Evolutionary conservation across 192 early-diverging fungal species (phyloP).

Genomic region (Rhizoclosmatium sp.): DNA sequence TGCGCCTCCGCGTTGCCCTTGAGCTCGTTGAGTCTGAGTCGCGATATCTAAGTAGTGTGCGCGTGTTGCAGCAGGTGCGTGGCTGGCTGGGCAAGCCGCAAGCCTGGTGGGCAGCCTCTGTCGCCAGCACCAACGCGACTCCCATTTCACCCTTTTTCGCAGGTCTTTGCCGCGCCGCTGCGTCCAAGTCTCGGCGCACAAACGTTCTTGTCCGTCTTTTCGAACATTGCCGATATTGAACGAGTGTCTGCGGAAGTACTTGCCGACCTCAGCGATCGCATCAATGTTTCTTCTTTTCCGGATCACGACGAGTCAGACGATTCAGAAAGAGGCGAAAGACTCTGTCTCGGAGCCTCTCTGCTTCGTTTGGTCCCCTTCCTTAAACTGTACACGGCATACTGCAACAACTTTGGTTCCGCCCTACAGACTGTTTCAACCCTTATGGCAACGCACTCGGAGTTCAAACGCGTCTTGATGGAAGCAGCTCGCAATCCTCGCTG

Average conservation of each 20-base stretch:
- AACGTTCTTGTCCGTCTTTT: neutral
- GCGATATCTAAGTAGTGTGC: constrained; percentile 6
- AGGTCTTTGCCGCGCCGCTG: neutral
- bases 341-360: neutral
- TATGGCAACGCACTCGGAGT: neutral
- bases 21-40: constrained; percentile 24
- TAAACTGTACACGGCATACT: constrained; percentile 25
- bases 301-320: neutral
- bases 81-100: neutral
- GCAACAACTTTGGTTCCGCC: constrained; percentile 10
- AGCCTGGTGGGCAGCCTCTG: too few species aligned
- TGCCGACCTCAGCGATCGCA: neutral
- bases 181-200: neutral
- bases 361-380: constrained; percentile 14
- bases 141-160: neutral
- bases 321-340: neutral
- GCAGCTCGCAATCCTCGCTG: neutral
- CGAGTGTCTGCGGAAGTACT: neutral
- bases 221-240: constrained; percentile 12
- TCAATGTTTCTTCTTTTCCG: neutral
- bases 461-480: neutral
- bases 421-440: neutral
- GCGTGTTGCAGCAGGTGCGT: neutral
- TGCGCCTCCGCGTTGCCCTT: neutral
- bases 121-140: too few species aligned